Evolutionary conservation across 164 flowering plant species (phyloP).

Genomic region (Taxillus chinensis): DNA sequence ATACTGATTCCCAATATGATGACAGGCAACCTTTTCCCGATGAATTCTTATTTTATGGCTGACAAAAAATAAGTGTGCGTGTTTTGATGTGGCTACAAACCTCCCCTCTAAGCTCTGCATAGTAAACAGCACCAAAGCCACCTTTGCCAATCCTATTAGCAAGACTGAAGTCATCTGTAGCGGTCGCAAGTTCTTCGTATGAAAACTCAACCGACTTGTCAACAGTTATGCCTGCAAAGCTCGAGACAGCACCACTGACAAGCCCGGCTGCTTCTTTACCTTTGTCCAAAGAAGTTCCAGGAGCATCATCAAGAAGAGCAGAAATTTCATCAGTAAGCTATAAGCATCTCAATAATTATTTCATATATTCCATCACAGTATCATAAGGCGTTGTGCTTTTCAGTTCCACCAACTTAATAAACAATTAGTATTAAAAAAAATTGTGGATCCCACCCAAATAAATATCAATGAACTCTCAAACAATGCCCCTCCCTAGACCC

Average conservation of each 20-base stretch:
- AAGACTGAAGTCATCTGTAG: slow-evolving; percentile 65
- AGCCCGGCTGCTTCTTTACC: slow-evolving; percentile 18
- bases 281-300: slow-evolving; percentile 21
- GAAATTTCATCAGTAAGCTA: not conserved
- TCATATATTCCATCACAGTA: too few relatives aligned
- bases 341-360: too few relatives aligned
- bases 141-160: slow-evolving; percentile 84
- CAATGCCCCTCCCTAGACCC: too few relatives aligned
- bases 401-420: too few relatives aligned
- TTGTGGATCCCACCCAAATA: too few relatives aligned
- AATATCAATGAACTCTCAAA: too few relatives aligned
- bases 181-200: slow-evolving; percentile 79
- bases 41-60: too few relatives aligned
- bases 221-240: slow-evolving; percentile 54
- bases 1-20: too few relatives aligned
- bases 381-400: too few relatives aligned
- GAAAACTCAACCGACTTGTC: slow-evolving; percentile 89
- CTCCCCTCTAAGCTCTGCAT: slow-evolving; percentile 92
- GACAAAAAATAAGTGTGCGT: too few relatives aligned
- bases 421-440: too few relatives aligned
- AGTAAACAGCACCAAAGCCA: slow-evolving; percentile 91
- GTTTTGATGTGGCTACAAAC: slow-evolving; percentile 22
- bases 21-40: too few relatives aligned
- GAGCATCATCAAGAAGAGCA: slow-evolving; percentile 11
- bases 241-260: slow-evolving; percentile 28